A percentile compares a stretch with the other conserved stretches of the same genome.
Evolutionary conservation across 768 basidiomycete species (phyloP).

Genomic region (Mycena floridula): DNA sequence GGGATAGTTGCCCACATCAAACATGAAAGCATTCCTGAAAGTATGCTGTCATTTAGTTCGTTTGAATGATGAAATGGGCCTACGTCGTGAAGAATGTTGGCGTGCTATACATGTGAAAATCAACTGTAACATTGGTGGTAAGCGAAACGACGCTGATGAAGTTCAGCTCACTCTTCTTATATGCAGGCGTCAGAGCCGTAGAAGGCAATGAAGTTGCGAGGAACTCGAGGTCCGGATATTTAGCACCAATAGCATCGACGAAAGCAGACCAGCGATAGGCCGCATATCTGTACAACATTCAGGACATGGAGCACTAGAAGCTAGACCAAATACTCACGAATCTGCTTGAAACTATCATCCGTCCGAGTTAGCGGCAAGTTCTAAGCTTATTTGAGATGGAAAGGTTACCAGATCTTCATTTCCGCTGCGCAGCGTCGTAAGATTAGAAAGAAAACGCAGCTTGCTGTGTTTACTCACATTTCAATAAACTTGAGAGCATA

Average conservation of each 20-base stretch:
- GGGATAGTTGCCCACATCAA: slow-evolving; percentile 35
- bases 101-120: slow-evolving; percentile 48
- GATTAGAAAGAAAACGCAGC: background rate
- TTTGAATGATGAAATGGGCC: background rate
- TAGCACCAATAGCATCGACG: slow-evolving; percentile 14
- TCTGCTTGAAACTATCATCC: slow-evolving; percentile 19
- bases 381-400: no score
- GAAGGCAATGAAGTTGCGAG: slow-evolving; percentile 40
- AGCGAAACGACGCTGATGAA: background rate
- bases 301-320: slow-evolving; percentile 7
- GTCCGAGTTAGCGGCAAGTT: background rate
- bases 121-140: slow-evolving; percentile 25
- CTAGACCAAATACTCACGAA: slow-evolving; percentile 13
- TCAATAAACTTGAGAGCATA: slow-evolving; percentile 43
- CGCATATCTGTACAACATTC: slow-evolving; percentile 26
- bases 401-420: slow-evolving; percentile 25
- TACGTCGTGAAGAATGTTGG: slow-evolving; percentile 22
- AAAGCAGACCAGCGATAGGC: slow-evolving; percentile 23
- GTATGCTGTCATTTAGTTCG: slow-evolving; percentile 29
- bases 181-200: slow-evolving; percentile 36
- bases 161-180: slow-evolving; percentile 22
- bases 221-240: slow-evolving; percentile 31
- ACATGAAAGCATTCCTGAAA: slow-evolving; percentile 42
- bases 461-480: slow-evolving; percentile 28
- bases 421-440: slow-evolving; percentile 13